phyloP scores from a whole-genome alignment of 2,329 filamentous ascomycete genomes.

The Curvularia sp. region DNA sequence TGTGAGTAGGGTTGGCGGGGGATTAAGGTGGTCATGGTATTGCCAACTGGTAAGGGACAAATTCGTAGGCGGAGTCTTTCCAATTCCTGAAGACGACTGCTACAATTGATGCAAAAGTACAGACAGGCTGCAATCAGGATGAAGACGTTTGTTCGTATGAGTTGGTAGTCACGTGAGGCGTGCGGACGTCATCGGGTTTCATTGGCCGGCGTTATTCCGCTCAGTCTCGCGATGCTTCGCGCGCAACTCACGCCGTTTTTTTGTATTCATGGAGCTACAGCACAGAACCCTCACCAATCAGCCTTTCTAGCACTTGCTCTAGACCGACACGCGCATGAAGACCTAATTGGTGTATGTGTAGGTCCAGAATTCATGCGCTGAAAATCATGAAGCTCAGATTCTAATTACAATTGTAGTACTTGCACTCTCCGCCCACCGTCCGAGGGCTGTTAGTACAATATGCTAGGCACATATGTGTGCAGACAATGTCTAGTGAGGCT shows the following conservation, averaged over 20 bases:
- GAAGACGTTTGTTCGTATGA: constrained; percentile 4
- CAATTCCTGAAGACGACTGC: background rate
- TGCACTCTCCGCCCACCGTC: constrained; percentile 5
- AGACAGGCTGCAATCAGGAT: background rate
- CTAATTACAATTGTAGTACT: constrained; percentile 9
- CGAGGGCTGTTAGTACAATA: constrained; percentile 20
- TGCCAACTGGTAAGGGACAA: background rate
- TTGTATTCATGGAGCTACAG: background rate
- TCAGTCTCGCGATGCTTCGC: constrained; percentile 6
- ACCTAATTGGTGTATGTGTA: background rate
- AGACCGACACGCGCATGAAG: background rate
- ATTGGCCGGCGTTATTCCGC: constrained; percentile 20
- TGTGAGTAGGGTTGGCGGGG: constrained; percentile 79
- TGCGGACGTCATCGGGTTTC: constrained; percentile 19
- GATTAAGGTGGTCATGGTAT: constrained; percentile 75
- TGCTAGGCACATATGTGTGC: constrained; percentile 46
- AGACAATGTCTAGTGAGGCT: constrained; percentile 42
- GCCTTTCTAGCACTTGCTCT: background rate
- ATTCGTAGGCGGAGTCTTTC: background rate
- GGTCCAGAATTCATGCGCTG: background rate
- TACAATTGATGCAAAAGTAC: background rate
- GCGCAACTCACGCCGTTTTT: constrained; percentile 6
- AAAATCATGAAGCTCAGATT: constrained; percentile 5
- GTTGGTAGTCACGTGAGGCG: constrained; percentile 32
- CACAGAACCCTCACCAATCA: background rate